Evolutionary conservation across 2,329 filamentous ascomycete genomes (phyloP).

Genomic region (Truncatella angustata): DNA sequence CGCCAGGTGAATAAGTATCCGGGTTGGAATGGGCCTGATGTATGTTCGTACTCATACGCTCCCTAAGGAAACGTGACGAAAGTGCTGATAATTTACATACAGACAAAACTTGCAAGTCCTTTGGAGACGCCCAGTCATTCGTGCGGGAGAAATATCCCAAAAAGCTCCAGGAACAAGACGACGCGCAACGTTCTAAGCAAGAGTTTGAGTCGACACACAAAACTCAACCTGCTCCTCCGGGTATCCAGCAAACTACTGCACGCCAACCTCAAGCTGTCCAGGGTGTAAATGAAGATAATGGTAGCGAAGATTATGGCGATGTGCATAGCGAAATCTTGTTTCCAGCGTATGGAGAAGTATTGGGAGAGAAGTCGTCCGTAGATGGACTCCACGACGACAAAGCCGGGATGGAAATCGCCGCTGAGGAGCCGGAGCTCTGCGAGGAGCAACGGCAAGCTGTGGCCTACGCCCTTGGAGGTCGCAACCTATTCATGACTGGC

Average conservation of each 20-base stretch:
- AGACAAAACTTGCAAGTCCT: neutral
- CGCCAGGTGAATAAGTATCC: neutral
- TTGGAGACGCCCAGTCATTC: neutral
- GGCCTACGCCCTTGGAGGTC: conserved; percentile 45
- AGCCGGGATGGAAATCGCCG: neutral
- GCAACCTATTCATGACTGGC: conserved; percentile 64
- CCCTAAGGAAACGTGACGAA: too few species aligned
- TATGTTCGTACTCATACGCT: neutral
- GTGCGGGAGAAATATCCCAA: neutral
- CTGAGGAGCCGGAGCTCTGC: conserved; percentile 31
- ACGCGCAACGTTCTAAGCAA: neutral
- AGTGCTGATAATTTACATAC: too few species aligned
- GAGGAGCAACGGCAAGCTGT: conserved; percentile 47
- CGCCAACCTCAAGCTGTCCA: neutral
- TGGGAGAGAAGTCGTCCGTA: too few species aligned
- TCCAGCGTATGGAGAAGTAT: too few species aligned
- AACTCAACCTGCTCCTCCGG: too few species aligned
- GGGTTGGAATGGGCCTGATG: neutral
- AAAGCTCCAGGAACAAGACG: neutral
- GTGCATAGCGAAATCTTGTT: neutral
- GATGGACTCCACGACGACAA: neutral
- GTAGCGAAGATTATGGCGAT: neutral
- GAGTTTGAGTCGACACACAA: too few species aligned
- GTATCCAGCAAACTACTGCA: too few species aligned
- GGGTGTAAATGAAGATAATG: neutral